Conservation (phyloP, 257 asterid genomes). For the Plantago elongata region DNA sequence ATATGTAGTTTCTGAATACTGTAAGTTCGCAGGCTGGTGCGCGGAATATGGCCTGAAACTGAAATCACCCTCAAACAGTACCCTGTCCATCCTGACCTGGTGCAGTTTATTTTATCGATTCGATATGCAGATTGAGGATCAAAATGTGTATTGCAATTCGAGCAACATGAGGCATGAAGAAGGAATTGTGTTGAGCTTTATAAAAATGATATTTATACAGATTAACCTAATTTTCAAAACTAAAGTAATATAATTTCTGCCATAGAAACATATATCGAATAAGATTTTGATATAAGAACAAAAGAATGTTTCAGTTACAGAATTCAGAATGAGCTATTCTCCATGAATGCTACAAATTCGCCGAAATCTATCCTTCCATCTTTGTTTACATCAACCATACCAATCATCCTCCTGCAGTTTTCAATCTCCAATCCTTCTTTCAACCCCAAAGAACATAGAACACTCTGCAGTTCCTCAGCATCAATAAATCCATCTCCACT, state of each 20-base stretch:
- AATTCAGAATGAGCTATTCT: constrained; percentile 7
- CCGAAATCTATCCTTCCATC: constrained; percentile 45
- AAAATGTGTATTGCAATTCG: not conserved
- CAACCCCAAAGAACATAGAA: constrained; percentile 29
- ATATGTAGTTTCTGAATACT: no score
- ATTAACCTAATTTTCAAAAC: no score
- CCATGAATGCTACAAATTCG: constrained; percentile 52
- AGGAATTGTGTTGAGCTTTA: not conserved
- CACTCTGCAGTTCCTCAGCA: constrained; percentile 36
- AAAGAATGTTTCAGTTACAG: constrained; percentile 21
- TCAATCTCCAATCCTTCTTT: constrained; percentile 31
- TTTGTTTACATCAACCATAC: constrained; percentile 29
- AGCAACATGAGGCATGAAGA: not conserved
- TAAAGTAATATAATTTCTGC: not conserved
- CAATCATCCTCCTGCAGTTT: constrained; percentile 36
- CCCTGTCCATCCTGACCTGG: no score
- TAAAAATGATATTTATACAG: no score
- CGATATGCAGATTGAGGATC: no score
- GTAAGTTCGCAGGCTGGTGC: not conserved
- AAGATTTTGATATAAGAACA: not conserved
- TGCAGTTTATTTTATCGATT: no score
- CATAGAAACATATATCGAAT: not conserved
- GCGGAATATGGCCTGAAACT: no score
- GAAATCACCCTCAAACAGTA: no score
- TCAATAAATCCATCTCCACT: constrained; percentile 44